Evolutionary conservation across 805 yeast species (phyloP), one percentile per base, ranked within the genome.

Genomic region (Suhomyces vadensis): DNA sequence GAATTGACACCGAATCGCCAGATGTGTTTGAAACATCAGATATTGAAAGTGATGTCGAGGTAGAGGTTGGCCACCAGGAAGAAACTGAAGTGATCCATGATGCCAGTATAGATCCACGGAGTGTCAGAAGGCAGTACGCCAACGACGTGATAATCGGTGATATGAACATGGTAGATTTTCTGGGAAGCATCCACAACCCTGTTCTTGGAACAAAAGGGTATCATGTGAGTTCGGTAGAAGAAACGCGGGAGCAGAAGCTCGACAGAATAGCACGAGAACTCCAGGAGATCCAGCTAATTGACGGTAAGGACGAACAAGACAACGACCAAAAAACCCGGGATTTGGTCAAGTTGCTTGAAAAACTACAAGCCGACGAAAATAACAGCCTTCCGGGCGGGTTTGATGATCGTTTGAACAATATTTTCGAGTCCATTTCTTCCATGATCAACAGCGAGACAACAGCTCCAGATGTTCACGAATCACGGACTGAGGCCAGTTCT

Each of bases 1-100:
- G 46, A 14, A 48, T 50, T 10, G 54, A 50, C 27, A 39, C 39
- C 20, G 58, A 50, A 3, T 49, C 65, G 0, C 61, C 54, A 43
- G 75, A 68, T 24, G 66, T 75, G 2, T 75, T 63, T 47, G 79
- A 75, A 53, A 73, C 79, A 1, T 76, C 78, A 3, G 79, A 75
- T 44, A 55, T 68, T 3, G 71, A 71, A 38, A 67, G 68, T 20
- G 43, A 31, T 24, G 21, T n/a, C 14, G 42, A 43, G 10, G 20
- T 27, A 6, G 43, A 40, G 25, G 17, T 17, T 2, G 16, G 25
- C 11, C 25, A 35, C 23, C 42, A 31, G 17, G 42, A 37, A 9
- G 35, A 29, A 14, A 26, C 33, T 16, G 40, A 37, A 25, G 23
- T 31, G 7, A 13, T 22, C 9, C 31, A 27, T n/a, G 41, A 29